These are phyloP conservation scores for Eucalyptus sideroxylon DNA, from an alignment of 345 rosid genomes.

Conservation along the genomic window DNA sequence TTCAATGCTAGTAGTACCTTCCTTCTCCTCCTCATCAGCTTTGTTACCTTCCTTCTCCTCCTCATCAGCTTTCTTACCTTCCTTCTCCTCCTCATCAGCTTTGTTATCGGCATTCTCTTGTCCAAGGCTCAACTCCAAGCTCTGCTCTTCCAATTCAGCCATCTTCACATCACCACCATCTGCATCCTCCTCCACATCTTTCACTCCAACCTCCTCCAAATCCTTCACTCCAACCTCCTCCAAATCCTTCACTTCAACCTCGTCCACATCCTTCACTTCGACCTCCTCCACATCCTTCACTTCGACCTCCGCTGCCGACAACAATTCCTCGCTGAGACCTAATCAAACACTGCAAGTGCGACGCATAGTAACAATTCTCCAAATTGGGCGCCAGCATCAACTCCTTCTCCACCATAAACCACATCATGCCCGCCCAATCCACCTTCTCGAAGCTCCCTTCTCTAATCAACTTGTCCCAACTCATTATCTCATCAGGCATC, in stretches of 20 bases:
- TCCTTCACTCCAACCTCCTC: conserved; percentile 31
- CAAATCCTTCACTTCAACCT: neutral
- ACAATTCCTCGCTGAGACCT: conserved; percentile 33
- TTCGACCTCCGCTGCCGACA: conserved; percentile 15
- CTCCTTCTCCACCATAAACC: conserved; percentile 93
- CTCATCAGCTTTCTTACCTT: neutral
- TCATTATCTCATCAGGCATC: conserved; percentile 49
- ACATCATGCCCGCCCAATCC: conserved; percentile 66
- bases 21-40: neutral
- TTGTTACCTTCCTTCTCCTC: neutral
- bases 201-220: conserved; percentile 2
- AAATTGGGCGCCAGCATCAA: conserved; percentile 21
- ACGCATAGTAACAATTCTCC: conserved; percentile 69
- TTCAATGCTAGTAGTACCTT: neutral
- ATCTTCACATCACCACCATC: conserved; percentile 10
- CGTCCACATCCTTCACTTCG: conserved; percentile 16
- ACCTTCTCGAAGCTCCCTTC: conserved; percentile 60
- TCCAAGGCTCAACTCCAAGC: conserved; percentile 55
- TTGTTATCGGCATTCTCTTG: conserved; percentile 11
- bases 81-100: neutral
- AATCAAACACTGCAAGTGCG: conserved; percentile 78
- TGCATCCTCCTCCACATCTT: conserved; percentile 10
- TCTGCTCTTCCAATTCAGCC: conserved; percentile 41
- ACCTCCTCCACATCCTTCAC: conserved; percentile 15
- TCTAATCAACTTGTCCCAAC: conserved; percentile 24